These are phyloP conservation scores for Fusarium temperatum DNA, from an alignment of 2,329 filamentous ascomycete genomes.

Conservation along the genomic window DNA sequence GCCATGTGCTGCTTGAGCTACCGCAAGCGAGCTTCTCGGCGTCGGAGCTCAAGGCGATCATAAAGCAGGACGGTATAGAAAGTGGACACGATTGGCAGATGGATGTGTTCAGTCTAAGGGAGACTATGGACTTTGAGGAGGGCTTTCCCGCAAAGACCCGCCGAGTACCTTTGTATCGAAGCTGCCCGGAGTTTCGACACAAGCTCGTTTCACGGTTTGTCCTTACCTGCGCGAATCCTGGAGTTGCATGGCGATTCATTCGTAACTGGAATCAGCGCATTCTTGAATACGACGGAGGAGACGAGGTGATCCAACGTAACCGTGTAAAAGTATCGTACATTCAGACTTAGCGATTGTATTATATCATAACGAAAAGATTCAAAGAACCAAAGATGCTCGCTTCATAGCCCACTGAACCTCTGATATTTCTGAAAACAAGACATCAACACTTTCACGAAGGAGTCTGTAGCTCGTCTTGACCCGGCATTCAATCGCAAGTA, in stretches of 20 bases:
- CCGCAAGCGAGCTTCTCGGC: conserved; percentile 45
- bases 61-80: conserved; percentile 15
- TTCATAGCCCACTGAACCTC: background rate
- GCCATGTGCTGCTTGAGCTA: conserved; percentile 45
- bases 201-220: conserved; percentile 45
- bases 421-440: background rate
- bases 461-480: background rate
- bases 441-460: background rate
- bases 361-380: background rate
- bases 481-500: background rate
- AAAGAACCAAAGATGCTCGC: conserved; percentile 1
- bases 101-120: conserved; percentile 20
- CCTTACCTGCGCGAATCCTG: conserved; percentile 44
- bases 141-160: background rate
- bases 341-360: conserved; percentile 44
- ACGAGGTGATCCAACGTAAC: conserved; percentile 24
- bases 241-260: conserved; percentile 52
- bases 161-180: conserved; percentile 1
- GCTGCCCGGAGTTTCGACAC: conserved; percentile 27
- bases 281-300: conserved; percentile 33
- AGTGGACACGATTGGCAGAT: conserved; percentile 24
- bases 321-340: conserved; percentile 45
- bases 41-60: conserved; percentile 17
- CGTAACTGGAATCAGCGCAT: conserved; percentile 53
- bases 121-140: conserved; percentile 1